Evolutionary conservation across 1,284 basidiomycete species (phyloP), one percentile per base, ranked within the genome.

Genomic region (Rhodotorula sp.): DNA sequence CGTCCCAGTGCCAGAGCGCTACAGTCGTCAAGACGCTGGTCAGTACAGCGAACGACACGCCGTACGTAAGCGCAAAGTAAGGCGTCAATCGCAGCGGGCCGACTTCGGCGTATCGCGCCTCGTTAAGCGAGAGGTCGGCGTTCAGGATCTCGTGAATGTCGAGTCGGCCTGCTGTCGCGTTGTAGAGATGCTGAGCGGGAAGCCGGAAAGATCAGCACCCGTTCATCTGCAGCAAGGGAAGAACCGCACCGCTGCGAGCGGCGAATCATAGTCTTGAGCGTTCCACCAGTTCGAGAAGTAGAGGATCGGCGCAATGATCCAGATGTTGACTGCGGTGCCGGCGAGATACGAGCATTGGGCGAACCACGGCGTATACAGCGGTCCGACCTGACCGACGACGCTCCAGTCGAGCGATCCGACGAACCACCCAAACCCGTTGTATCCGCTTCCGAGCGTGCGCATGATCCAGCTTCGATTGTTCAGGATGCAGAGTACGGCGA

Each of bases 271-370:
- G 19, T 66, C 63, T 24, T 77, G 70, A 0, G 79, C 79, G 36
- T 81, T 67, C 82, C 81, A 82, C 55, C 81, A 79, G 68, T 82
- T 79, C 67, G 73, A 67, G 69, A 81, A 81, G 66, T 82, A 82
- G 7, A 81, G 69, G 27, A 81, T 51, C 0, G 82, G 82, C 64
- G 78, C 80, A 59, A 81, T 72, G 71, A 82, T 66, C 74, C 80
- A 82, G 74, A 81, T 79, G 76, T 80, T 81, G 39, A 60, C 52
- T 1, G 74, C 73, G 32, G 71, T 56, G 1, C 74, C 70, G 15
- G 59, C 56, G n/a, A 73, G 73, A 61, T 72, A 76, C 59, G 62
- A 56, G n/a, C 62, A 66, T 51, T 73, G 68, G 13, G 76, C 76
- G 55, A 75, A 77, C 62, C 71, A 77, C 2, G 77, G 77, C 17